Evolutionary conservation across 2,329 filamentous ascomycete species (phyloP), one percentile per base, ranked within the genome.

Genomic region (Botrytis hyacinthi): DNA sequence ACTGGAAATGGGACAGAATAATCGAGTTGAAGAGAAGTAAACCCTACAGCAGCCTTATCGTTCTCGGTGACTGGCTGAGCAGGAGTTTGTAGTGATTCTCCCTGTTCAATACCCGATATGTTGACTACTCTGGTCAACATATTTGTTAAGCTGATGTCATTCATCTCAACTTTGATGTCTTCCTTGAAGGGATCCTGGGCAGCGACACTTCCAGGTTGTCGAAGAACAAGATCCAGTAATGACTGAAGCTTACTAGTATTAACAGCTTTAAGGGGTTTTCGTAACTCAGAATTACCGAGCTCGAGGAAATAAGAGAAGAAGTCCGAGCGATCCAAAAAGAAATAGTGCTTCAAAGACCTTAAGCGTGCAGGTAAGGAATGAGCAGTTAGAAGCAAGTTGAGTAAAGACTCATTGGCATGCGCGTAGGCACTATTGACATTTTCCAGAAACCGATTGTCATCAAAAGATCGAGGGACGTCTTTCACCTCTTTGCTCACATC

Each of bases 291-390:
- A 44, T 92, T 87, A 72, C 94, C 91, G 32, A 99, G 90, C 81
- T 99, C 96, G 74, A 99, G 90, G 82, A 99, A 99, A 83, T 98
- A 97, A 4, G 94, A 94, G 83, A 99, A 98, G 85, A 97, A 99
- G 82, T 99, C 96, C 48, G 96, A 98, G 14, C 95, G 92, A 79
- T 98, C 95, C 75, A 99, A 90, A 86, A 99, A 99, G 85, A 98
- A 99, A 84, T 99, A 99, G 83, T 99, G 96, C 82, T 99, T 99
- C 57, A 99, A 86, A 22, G 95, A 98, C 63, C 92, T 90, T 73
- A 99, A 87, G 54, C 96, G 90, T 42, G 93, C 92, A 0, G 95
- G 95, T 8, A 99, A 88, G 20, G 93, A 93, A 81, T 99, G 96
- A 10, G 96, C 96, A 0, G 95, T 98, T 59, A 99, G 87, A 4